Evolutionary conservation across 371 early-diverging fungal species (phyloP).

Genomic region (Mucor saturninus): DNA sequence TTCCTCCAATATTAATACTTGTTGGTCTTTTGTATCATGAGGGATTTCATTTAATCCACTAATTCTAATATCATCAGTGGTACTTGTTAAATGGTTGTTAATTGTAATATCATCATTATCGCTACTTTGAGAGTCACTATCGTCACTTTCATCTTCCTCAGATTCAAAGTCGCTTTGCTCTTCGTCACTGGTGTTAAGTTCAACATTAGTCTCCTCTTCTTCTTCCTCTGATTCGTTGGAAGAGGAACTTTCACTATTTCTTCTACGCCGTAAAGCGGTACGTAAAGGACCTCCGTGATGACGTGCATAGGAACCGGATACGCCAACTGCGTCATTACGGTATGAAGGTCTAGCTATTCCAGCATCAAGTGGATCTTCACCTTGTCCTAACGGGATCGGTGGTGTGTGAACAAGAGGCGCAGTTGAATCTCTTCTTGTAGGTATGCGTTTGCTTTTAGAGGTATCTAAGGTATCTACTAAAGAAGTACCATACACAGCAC

Average conservation of each 20-base stretch:
- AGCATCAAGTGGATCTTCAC: constrained; percentile 12
- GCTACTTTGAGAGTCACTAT: constrained; percentile 3
- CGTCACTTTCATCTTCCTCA: constrained; percentile 22
- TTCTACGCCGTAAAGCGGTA: constrained; percentile 24
- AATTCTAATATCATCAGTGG: constrained; percentile 14
- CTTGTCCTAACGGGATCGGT: constrained; percentile 19
- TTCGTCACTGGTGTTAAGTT: constrained; percentile 41
- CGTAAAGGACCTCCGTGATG: constrained; percentile 18
- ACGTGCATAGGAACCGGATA: constrained; percentile 13
- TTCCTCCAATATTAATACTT: constrained; percentile 38
- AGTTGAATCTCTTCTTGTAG: constrained; percentile 45
- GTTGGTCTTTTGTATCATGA: constrained; percentile 22
- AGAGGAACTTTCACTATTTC: constrained; percentile 27
- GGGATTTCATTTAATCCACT: constrained; percentile 25
- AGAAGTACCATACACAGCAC: constrained; percentile 48
- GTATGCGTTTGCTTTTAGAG: constrained; percentile 1
- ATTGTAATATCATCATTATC: constrained; percentile 21
- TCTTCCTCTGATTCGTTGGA: constrained; percentile 8
- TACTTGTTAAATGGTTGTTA: background rate
- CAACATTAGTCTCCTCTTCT: constrained; percentile 25
- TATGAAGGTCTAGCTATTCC: constrained; percentile 3
- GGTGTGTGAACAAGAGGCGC: constrained; percentile 52
- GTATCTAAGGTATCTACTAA: constrained; percentile 20
- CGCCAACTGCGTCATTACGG: background rate
- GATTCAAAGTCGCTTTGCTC: constrained; percentile 8